Evolutionary conservation across 78 protist species (phyloP).

Genomic region (Dictyostelium capitatum): DNA sequence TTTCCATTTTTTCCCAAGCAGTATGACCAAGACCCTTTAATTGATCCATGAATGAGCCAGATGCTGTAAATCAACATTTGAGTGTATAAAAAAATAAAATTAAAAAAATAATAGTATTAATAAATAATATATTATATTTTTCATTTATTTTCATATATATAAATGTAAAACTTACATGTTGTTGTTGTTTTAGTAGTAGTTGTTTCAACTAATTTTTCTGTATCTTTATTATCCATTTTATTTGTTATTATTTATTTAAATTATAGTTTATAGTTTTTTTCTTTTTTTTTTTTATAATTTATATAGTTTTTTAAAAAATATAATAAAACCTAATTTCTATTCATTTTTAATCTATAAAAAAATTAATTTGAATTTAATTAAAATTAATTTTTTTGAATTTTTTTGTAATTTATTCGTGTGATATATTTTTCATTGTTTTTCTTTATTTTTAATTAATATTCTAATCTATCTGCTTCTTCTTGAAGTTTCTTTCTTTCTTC

Average conservation of each 20-base stretch:
- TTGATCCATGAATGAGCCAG: constrained; percentile 3
- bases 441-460: too few species aligned
- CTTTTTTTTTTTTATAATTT: background rate
- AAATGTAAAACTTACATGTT: background rate
- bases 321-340: too few species aligned
- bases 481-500: too few species aligned
- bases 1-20: background rate
- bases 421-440: too few species aligned
- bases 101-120: background rate
- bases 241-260: background rate
- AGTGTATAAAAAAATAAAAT: background rate
- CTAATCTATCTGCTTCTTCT: too few species aligned
- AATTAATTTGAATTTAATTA: too few species aligned
- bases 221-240: constrained; percentile 5
- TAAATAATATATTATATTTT: too few species aligned
- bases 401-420: background rate
- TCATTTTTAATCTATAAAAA: too few species aligned
- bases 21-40: background rate
- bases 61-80: background rate
- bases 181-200: constrained; percentile 4
- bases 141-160: too few species aligned
- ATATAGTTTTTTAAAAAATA: background rate
- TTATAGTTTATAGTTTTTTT: background rate
- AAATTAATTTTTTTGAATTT: background rate
- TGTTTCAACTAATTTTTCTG: background rate